A percentile compares a stretch with the other conserved stretches of the same genome.
Evolutionary conservation across 495 filamentous ascomycete species (phyloP).

Genomic region (Annulohypoxylon bovei): DNA sequence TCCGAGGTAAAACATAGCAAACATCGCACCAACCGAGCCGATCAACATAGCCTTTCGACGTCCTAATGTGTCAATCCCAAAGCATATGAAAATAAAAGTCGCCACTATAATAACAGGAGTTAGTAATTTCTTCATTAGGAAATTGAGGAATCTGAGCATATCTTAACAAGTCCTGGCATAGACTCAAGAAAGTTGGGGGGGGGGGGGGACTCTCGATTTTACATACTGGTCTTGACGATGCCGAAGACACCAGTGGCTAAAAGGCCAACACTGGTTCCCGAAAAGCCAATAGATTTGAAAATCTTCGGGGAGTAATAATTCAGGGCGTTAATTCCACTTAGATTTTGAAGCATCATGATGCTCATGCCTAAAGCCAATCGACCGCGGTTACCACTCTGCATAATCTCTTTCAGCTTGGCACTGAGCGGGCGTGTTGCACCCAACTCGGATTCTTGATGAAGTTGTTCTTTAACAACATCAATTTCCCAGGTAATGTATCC

Average conservation of each 20-base stretch:
- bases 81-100: conserved; percentile 4
- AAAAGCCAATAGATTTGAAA: neutral
- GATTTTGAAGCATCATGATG: neutral
- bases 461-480: neutral
- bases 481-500: neutral
- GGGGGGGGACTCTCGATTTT: too few relatives aligned
- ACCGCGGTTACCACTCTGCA: neutral
- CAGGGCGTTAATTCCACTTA: neutral
- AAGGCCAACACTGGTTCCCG: conserved; percentile 1
- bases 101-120: too few relatives aligned
- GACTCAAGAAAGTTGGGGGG: too few relatives aligned
- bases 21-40: neutral
- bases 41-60: neutral
- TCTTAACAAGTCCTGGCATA: too few relatives aligned
- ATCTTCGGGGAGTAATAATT: conserved; percentile 1
- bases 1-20: conserved; percentile 1
- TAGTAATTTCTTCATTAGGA: too few relatives aligned
- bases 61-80: neutral
- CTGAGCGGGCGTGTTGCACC: neutral
- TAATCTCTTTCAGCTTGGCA: neutral
- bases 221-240: neutral
- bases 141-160: too few relatives aligned
- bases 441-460: neutral
- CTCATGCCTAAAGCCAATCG: neutral
- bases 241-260: conserved; percentile 2